Conservation (phyloP, 257 asterid genomes). For the Haberlea rhodopensis region DNA sequence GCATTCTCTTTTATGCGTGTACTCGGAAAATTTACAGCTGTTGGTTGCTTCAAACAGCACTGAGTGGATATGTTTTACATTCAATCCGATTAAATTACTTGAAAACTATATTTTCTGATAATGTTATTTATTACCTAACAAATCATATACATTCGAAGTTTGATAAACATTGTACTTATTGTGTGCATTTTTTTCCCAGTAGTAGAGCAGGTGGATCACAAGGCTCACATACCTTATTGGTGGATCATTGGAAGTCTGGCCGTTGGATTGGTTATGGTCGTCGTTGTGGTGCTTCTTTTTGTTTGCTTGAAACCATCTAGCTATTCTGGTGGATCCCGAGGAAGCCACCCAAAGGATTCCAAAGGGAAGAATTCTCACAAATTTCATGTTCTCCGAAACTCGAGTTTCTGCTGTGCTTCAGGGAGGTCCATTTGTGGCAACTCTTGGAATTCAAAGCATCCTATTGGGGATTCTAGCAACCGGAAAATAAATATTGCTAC, state of each 20-base stretch:
- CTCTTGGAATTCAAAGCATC: constrained; percentile 48
- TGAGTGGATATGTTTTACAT: not conserved
- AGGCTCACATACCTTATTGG: constrained; percentile 56
- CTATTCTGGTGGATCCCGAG: constrained; percentile 42
- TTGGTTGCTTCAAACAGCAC: not conserved
- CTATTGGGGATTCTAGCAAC: constrained; percentile 63
- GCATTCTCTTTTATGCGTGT: not conserved
- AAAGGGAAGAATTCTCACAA: constrained; percentile 56
- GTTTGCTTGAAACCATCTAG: constrained; percentile 56
- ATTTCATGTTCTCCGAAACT: constrained; percentile 72
- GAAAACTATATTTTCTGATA: no score
- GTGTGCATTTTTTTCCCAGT: not conserved
- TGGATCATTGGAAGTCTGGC: constrained; percentile 90
- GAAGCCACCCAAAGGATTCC: constrained; percentile 47
- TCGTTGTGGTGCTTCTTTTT: constrained; percentile 44
- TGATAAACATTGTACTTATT: no score
- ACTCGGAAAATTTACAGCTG: not conserved
- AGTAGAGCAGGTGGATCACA: constrained; percentile 50
- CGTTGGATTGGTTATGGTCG: constrained; percentile 61
- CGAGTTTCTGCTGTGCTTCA: constrained; percentile 84
- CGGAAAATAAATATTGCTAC: constrained; percentile 75
- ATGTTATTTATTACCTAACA: no score
- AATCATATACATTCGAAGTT: no score
- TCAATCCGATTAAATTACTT: not conserved
- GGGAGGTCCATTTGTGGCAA: constrained; percentile 58